Conservation (phyloP, 2,329 filamentous ascomycete genomes). For the Cordyceps militaris region DNA sequence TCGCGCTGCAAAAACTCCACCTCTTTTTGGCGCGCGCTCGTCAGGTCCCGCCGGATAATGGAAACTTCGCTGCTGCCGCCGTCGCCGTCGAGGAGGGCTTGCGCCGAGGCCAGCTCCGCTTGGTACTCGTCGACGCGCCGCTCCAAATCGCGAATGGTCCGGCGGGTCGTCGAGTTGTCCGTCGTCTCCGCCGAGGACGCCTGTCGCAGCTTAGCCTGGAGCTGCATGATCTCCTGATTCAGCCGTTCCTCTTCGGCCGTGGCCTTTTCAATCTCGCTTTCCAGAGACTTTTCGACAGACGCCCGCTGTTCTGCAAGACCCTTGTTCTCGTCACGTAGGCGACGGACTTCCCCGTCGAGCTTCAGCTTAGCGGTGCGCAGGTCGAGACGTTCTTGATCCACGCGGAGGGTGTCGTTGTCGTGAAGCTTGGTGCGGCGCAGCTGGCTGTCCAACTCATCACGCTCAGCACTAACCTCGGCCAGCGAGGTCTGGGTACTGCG, state of each 20-base stretch:
- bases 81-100: slow-evolving; percentile 30
- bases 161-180: slow-evolving; percentile 52
- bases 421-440: slow-evolving; percentile 48
- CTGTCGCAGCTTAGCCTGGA: slow-evolving; percentile 40
- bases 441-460: slow-evolving; percentile 58
- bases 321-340: slow-evolving; percentile 58
- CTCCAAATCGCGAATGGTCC: slow-evolving; percentile 60
- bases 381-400: slow-evolving; percentile 64
- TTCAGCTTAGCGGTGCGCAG: slow-evolving; percentile 60
- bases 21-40: slow-evolving; percentile 59
- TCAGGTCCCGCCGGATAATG: slow-evolving; percentile 54
- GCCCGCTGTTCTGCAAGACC: slow-evolving; percentile 49
- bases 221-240: slow-evolving; percentile 44
- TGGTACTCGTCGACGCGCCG: slow-evolving; percentile 50
- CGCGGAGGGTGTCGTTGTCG: slow-evolving; percentile 50
- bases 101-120: slow-evolving; percentile 29
- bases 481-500: slow-evolving; percentile 49
- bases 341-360: slow-evolving; percentile 59
- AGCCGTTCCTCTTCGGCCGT: slow-evolving; percentile 59
- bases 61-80: slow-evolving; percentile 51
- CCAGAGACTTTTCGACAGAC: slow-evolving; percentile 55
- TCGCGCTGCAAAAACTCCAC: slow-evolving; percentile 60
- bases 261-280: slow-evolving; percentile 59
- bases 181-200: slow-evolving; percentile 42
- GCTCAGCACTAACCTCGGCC: slow-evolving; percentile 54